phyloP scores from a whole-genome alignment of 2,329 filamentous ascomycete species.

The Hypomyces perniciosus region DNA sequence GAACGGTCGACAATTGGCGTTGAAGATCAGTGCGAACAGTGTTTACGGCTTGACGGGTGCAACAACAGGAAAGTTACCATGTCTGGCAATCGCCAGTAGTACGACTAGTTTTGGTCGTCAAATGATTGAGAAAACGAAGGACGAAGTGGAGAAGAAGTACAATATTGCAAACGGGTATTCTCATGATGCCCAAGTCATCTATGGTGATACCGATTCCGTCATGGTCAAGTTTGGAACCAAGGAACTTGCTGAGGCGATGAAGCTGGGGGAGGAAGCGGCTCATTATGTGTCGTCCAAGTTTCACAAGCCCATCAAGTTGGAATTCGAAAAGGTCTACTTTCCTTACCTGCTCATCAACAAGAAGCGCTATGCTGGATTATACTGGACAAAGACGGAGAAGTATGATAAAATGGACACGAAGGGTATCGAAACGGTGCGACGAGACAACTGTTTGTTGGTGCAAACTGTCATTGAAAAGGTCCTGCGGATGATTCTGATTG shows the following conservation, averaged over 20 bases:
- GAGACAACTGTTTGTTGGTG: constrained; percentile 93
- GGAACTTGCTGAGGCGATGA: constrained; percentile 85
- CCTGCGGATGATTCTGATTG: constrained; percentile 89
- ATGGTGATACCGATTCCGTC: constrained; percentile 98
- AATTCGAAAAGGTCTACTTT: constrained; percentile 99
- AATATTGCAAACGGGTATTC: constrained; percentile 90
- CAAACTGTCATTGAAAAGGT: constrained; percentile 98
- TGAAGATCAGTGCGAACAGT: constrained; percentile 96
- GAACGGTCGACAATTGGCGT: constrained; percentile 90
- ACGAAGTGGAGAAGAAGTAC: constrained; percentile 87
- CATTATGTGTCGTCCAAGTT: constrained; percentile 87
- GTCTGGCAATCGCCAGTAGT: constrained; percentile 89
- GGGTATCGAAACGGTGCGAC: constrained; percentile 94
- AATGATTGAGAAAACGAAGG: constrained; percentile 98
- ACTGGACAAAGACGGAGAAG: constrained; percentile 91
- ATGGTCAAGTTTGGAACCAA: constrained; percentile 98
- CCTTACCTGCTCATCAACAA: constrained; percentile 99
- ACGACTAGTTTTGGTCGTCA: constrained; percentile 95
- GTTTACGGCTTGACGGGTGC: constrained; percentile 97
- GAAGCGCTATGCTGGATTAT: constrained; percentile 96
- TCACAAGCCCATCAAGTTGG: constrained; percentile 93
- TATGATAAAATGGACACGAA: constrained; percentile 99
- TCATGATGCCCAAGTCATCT: constrained; percentile 94
- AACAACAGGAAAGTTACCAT: constrained; percentile 91
- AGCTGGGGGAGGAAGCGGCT: constrained; percentile 87